Evolutionary conservation across 371 early-diverging fungal genomes (phyloP), one percentile per base, ranked within the genome.

Genomic region (Rhizomucor pusillus): DNA sequence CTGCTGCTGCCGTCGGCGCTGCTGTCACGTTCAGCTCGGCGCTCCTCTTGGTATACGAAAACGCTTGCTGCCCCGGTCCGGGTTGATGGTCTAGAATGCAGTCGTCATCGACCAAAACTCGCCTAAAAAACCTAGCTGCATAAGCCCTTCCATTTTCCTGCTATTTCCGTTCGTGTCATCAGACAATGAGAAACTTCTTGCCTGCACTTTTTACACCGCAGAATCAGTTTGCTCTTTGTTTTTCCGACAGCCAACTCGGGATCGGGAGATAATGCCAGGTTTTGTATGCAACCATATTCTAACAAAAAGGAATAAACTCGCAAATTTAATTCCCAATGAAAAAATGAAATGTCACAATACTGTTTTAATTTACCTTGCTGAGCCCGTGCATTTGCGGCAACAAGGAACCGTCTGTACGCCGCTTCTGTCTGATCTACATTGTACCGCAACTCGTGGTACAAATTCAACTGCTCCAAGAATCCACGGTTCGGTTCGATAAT

Each of bases 351-450:
- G 10, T 23, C 47, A 24, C 18, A 9, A 4, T 23, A 35, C 29
- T 29, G 23, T 5, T 24, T 43, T 13, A 20, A 36, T 57, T 54
- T 76, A 79, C 79, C 75, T 63, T 79, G 72, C 35, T 76, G 77
- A 41, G 85, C 77, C 43, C 67, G 62, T 5, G 83, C 81, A 72
- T 79, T 79, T 11, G 59, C 69, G 7, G 77, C 73, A 19, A 88
- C 72, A 47, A 89, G 63, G 62, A 87, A 90, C 11, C 88, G 81
- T 50, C 92, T 77, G 57, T 91, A 90, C n/a, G 76, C 75, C 10
- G 77, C 66, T 53, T 81, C 75, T 11, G 62, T 60, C n/a, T 69
- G 29, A 49, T 83, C 76, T 11, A 90, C 81, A 14, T 77, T 77
- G 60, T 75, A 87, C 43, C 72, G 65, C 45, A 90, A 67, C 50